Base-by-base conservation (phyloP, 1,284 basidiomycete genomes). In the Fistulinella cinereoalba region DNA sequence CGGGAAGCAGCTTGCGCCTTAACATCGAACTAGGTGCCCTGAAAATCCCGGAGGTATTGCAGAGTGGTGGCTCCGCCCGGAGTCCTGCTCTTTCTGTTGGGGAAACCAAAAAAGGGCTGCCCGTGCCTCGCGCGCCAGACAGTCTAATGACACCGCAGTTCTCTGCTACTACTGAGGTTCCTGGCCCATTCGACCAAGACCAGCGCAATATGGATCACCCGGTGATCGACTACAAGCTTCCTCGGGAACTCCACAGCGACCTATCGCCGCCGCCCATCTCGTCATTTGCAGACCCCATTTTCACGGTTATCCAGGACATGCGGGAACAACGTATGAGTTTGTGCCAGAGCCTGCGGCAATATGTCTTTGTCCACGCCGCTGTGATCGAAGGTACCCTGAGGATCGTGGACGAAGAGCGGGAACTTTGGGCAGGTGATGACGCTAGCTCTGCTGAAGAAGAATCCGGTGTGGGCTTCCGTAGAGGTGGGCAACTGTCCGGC, bases 261-360 rank as follows among this genome's bases (percentile, higher is more conserved):
- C 44, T 61, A 48, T 76, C 79, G n/a, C 84, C 84, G 1, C 74
- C 77, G 12, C 67, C 77, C 25, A 62, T 93, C 42, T 80, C 79
- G 36, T 69, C 73, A 22, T 81, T 85, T 55, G 71, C 78, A 28
- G 83, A 90, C 48, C 92, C 92, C 4, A 79, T 95, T 32, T 78
- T 77, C 59, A 76, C 82, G 46, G 79, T 94, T 3, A 71, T 95
- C 23, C 87, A 90, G 64, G 89, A 92, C 59, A 92, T 95, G 87
- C 78, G 92, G 40, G 83, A 92, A 61, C 92, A 95, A 69, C 73
- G 92, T 41, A 95, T 95, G 92, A 92, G 88, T 58, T 67, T 95
- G 48, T 92, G 91, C 57, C 92, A 93, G 72, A 92, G 85, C 61
- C 68, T 94, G 59, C 73, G 92, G 50, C 92, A 95, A 70, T 95